Conservation (phyloP, 2,329 filamentous ascomycete species). For the Talaromyces verruculosus region DNA sequence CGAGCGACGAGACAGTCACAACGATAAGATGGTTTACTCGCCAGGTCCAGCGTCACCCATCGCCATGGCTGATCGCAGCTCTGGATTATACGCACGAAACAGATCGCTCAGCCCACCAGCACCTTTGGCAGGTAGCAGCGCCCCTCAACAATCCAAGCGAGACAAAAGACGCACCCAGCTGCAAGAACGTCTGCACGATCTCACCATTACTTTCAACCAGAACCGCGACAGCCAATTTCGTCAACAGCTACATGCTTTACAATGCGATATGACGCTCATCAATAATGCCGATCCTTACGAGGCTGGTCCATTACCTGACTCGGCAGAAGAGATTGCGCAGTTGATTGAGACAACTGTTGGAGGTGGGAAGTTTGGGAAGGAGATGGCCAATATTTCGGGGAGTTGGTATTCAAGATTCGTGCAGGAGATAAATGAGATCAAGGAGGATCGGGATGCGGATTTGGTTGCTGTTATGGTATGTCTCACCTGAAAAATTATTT, state of each 20-base stretch:
- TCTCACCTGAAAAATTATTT: constrained; percentile 14
- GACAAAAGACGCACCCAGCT: constrained; percentile 86
- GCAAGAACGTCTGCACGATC: constrained; percentile 71
- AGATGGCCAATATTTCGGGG: constrained; percentile 65
- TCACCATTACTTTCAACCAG: constrained; percentile 74
- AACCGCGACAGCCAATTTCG: constrained; percentile 83
- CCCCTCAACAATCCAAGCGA: constrained; percentile 67
- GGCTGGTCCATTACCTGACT: constrained; percentile 65
- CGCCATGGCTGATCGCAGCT: constrained; percentile 24
- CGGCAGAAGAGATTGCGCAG: constrained; percentile 65
- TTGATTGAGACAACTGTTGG: constrained; percentile 59
- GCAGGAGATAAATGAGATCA: constrained; percentile 79
- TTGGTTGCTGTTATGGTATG: constrained; percentile 78
- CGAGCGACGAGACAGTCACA: background rate
- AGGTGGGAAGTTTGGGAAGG: constrained; percentile 66
- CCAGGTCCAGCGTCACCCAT: constrained; percentile 38
- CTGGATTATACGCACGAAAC: constrained; percentile 28
- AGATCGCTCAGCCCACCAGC: constrained; percentile 36
- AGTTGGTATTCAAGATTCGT: constrained; percentile 83
- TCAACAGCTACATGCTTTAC: constrained; percentile 86
- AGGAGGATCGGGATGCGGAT: constrained; percentile 83
- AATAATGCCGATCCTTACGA: constrained; percentile 80
- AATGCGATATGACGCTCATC: constrained; percentile 84
- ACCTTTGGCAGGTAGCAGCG: constrained; percentile 24
- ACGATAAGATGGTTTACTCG: constrained; percentile 40